These are phyloP conservation scores for Prosopis cineraria DNA, from an alignment of 306 rosid species.

Conservation along the genomic window DNA sequence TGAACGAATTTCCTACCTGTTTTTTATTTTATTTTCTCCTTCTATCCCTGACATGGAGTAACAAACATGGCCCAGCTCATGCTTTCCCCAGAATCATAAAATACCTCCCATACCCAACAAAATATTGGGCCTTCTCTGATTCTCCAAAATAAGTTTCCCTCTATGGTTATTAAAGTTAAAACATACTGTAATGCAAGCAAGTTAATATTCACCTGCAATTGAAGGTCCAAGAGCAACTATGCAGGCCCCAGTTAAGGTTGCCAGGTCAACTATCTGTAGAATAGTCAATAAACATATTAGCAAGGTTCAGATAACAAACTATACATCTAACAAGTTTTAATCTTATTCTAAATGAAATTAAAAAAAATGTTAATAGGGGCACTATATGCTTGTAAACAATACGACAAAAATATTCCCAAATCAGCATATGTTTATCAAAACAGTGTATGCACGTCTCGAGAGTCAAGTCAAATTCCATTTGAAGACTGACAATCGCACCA, in stretches of 20 bases:
- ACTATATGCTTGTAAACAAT: not conserved
- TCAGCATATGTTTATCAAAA: slow-evolving; percentile 2
- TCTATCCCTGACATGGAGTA: not conserved
- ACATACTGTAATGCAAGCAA: not conserved
- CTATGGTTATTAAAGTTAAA: slow-evolving; percentile 13
- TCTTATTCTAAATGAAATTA: slow-evolving; percentile 13
- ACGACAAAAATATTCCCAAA: slow-evolving; percentile 1
- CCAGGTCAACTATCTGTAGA: slow-evolving; percentile 83
- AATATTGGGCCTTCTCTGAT: not conserved
- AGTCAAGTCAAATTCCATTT: not conserved
- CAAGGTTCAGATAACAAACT: slow-evolving; percentile 26
- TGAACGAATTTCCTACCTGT: not conserved
- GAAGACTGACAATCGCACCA: slow-evolving; percentile 1
- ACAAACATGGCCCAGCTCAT: not conserved
- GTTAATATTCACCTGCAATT: slow-evolving; percentile 61
- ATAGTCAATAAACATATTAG: slow-evolving; percentile 35
- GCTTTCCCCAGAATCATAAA: not conserved
- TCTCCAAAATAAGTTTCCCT: not conserved
- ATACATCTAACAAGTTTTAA: slow-evolving; percentile 9
- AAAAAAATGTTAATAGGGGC: not conserved
- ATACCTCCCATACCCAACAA: not conserved
- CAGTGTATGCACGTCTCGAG: slow-evolving; percentile 5
- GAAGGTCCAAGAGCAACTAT: slow-evolving; percentile 84
- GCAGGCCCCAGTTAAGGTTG: slow-evolving; percentile 89
- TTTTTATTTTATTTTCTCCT: not conserved